Conservation (phyloP, 192 early-diverging fungal species). For the Phlyctochytrium bullatum region DNA sequence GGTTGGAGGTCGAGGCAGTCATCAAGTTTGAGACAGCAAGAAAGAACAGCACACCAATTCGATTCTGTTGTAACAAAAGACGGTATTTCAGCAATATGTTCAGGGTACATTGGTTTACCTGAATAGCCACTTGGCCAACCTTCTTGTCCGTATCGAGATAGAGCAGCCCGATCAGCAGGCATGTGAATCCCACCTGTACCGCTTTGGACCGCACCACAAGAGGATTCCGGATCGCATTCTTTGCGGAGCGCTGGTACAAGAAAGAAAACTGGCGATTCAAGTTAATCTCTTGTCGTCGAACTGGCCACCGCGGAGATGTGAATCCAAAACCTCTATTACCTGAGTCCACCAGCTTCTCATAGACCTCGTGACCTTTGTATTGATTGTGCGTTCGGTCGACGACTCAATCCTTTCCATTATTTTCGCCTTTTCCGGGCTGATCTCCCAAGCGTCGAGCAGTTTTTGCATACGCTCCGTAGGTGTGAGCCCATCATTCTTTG, state of each 20-base stretch:
- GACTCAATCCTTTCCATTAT: slow-evolving; percentile 16
- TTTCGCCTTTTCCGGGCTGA: slow-evolving; percentile 19
- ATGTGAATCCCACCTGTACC: slow-evolving; percentile 39
- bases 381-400: not conserved
- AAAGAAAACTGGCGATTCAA: slow-evolving; percentile 32
- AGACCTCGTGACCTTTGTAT: not conserved
- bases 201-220: slow-evolving; percentile 43
- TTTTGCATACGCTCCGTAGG: slow-evolving; percentile 4
- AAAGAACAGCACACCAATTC: slow-evolving; percentile 52
- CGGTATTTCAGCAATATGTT: not conserved
- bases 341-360: slow-evolving; percentile 1
- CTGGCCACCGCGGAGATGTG: too few relatives aligned
- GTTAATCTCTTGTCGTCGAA: not conserved
- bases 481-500: not conserved
- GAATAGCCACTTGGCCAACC: slow-evolving; percentile 32
- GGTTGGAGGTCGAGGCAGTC: slow-evolving; percentile 31
- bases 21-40: slow-evolving; percentile 38
- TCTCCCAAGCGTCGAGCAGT: slow-evolving; percentile 36
- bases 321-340: not conserved
- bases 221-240: slow-evolving; percentile 48
- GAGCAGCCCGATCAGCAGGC: slow-evolving; percentile 48
- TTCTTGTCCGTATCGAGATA: slow-evolving; percentile 44
- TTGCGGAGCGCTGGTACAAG: slow-evolving; percentile 32
- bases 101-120: slow-evolving; percentile 16
- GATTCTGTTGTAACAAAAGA: slow-evolving; percentile 27